These are phyloP conservation scores for Xylaria bambusicola DNA, from an alignment of 495 filamentous ascomycete species.

Conservation along the genomic window DNA sequence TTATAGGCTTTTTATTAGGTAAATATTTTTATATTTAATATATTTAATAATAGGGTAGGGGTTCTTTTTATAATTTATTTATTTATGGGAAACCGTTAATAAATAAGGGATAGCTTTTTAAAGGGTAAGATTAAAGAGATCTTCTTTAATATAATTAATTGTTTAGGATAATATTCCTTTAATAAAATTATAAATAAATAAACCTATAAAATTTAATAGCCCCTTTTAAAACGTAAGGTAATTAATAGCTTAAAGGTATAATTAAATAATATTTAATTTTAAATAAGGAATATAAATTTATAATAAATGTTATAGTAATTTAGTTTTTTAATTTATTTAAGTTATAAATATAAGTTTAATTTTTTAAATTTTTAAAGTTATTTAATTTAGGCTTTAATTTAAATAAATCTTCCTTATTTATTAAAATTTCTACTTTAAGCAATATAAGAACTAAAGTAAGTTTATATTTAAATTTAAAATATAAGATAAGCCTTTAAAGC, in stretches of 20 bases:
- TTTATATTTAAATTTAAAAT: not conserved
- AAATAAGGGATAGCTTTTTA: no score
- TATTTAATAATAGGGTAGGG: no score
- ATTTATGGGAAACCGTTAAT: no score
- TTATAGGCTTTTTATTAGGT: not conserved
- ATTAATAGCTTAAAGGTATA: not conserved
- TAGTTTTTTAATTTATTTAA: not conserved
- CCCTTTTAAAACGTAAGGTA: not conserved
- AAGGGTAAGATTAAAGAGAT: no score
- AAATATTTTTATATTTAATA: not conserved
- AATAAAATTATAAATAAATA: no score
- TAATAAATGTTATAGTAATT: not conserved
- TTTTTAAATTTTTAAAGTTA: not conserved
- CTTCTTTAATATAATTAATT: no score
- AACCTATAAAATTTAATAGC: no score
- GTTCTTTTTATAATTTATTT: no score
- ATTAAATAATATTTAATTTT: not conserved
- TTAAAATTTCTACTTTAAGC: not conserved
- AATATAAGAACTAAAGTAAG: not conserved
- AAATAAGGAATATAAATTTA: not conserved
- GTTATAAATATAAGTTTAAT: no score
- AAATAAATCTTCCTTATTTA: not conserved
- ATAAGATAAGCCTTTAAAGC: not conserved
- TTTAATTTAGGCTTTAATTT: not conserved
- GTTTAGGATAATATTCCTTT: no score